Evolutionary conservation across 225 moss, liverwort and hornwort genomes (phyloP).

Genomic region (Antitrichia curtipendula): DNA sequence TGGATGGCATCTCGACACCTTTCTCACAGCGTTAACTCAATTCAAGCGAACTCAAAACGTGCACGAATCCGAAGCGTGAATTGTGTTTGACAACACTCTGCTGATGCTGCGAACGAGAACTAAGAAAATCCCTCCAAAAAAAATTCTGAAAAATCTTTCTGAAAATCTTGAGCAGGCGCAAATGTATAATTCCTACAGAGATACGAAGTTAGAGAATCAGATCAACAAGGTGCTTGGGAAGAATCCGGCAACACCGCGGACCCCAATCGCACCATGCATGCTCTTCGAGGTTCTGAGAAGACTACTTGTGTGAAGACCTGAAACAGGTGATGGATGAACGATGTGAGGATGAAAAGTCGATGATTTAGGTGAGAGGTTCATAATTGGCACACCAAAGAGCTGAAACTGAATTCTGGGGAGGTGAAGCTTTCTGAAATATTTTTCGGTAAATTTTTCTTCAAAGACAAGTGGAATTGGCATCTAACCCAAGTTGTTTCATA

Average conservation of each 20-base stretch:
- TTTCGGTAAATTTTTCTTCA: too few species aligned
- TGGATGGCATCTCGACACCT: constrained; percentile 34
- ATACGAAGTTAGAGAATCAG: background rate
- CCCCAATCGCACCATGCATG: background rate
- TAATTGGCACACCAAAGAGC: too few species aligned
- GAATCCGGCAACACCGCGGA: background rate
- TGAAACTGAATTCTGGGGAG: too few species aligned
- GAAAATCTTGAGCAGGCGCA: background rate
- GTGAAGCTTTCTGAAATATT: too few species aligned
- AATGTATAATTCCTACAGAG: background rate
- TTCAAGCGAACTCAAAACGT: background rate
- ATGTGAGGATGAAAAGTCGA: background rate
- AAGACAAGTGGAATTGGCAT: too few species aligned
- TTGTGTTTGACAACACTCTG: background rate
- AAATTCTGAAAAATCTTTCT: background rate
- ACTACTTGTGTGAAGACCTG: background rate
- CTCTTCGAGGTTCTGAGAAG: too few species aligned
- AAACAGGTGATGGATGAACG: background rate
- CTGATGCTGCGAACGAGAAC: background rate
- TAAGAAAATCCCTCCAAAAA: background rate
- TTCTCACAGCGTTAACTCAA: background rate
- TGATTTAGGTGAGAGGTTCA: too few species aligned
- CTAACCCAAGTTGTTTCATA: too few species aligned
- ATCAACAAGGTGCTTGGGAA: too few species aligned
- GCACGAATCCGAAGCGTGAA: background rate